Evolutionary conservation across 106 monocot genomes (phyloP).

Genomic region (Gastrodia elata): DNA sequence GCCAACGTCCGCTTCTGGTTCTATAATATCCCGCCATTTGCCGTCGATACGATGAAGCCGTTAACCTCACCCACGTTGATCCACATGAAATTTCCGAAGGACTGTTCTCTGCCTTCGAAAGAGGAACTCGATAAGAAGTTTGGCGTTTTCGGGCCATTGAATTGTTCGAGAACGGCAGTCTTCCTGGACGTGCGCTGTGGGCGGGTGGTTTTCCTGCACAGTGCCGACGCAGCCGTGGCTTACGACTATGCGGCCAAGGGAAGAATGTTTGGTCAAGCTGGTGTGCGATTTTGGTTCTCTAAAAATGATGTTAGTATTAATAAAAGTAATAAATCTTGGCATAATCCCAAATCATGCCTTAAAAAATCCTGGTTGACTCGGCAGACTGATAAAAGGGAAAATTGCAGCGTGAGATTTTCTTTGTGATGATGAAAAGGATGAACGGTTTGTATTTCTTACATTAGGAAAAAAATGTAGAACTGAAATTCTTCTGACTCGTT

Average conservation of each 20-base stretch:
- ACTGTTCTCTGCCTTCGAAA: slow-evolving; percentile 31
- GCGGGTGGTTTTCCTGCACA: slow-evolving; percentile 28
- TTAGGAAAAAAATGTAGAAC: neutral
- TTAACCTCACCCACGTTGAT: slow-evolving; percentile 14
- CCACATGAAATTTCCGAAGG: slow-evolving; percentile 48
- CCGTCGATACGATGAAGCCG: no score
- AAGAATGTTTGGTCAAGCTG: slow-evolving; percentile 24
- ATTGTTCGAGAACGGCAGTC: slow-evolving; percentile 31
- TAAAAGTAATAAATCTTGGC: neutral
- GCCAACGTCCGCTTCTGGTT: slow-evolving; percentile 43
- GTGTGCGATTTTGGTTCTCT: slow-evolving; percentile 46
- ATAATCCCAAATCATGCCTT: slow-evolving; percentile 25
- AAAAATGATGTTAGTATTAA: neutral
- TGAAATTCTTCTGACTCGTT: neutral
- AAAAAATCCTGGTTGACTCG: slow-evolving; percentile 6
- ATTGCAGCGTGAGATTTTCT: slow-evolving; percentile 15
- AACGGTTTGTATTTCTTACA: neutral
- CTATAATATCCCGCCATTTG: slow-evolving; percentile 27
- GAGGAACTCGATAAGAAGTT: slow-evolving; percentile 37
- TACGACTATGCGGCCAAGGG: slow-evolving; percentile 23
- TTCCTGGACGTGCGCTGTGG: slow-evolving; percentile 37
- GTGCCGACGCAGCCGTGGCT: slow-evolving; percentile 24
- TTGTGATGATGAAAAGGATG: neutral
- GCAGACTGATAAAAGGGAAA: neutral
- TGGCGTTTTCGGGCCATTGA: slow-evolving; percentile 29